A percentile compares a stretch with the other conserved stretches of the same genome.
phyloP scores from a whole-genome alignment of 1,284 basidiomycete genomes.

The Ceratobasidium sp. region DNA sequence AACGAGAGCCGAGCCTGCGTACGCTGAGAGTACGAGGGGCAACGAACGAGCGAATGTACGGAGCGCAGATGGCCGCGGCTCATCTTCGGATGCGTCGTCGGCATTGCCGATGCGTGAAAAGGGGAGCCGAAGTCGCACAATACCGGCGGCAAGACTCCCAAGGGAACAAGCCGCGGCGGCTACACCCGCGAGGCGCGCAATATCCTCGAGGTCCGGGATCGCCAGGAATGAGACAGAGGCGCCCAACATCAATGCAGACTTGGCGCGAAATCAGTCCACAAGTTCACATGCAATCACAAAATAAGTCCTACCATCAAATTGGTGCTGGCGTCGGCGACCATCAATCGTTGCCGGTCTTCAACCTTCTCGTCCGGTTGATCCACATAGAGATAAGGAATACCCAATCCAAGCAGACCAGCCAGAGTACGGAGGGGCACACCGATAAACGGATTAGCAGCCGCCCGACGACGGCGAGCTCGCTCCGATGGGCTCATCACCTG shows the following conservation, averaged over 20 bases:
- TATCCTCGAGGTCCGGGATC: constrained; percentile 43
- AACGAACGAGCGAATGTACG: constrained; percentile 38
- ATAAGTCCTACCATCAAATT: constrained; percentile 42
- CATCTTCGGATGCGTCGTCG: constrained; percentile 12
- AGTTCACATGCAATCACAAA: constrained; percentile 12
- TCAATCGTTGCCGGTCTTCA: constrained; percentile 39
- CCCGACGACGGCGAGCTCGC: constrained; percentile 22
- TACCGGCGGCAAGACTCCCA: constrained; percentile 37
- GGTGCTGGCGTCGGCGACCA: constrained; percentile 42
- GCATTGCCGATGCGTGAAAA: background rate
- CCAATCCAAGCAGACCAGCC: constrained; percentile 42
- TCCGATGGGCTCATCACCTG: constrained; percentile 38
- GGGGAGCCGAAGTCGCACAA: constrained; percentile 32
- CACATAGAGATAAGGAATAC: constrained; percentile 45
- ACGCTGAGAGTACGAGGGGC: constrained; percentile 40
- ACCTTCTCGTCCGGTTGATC: constrained; percentile 37
- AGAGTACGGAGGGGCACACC: constrained; percentile 41
- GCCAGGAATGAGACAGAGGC: constrained; percentile 44
- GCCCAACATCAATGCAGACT: constrained; percentile 44
- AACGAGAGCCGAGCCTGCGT: constrained; percentile 39
- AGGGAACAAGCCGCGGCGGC: constrained; percentile 36
- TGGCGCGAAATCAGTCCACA: background rate
- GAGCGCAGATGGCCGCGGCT: constrained; percentile 37
- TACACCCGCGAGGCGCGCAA: constrained; percentile 40
- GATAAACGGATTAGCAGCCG: constrained; percentile 41